Evolutionary conservation across 2,329 filamentous ascomycete species (phyloP).

Genomic region (Hypocreales sp.): DNA sequence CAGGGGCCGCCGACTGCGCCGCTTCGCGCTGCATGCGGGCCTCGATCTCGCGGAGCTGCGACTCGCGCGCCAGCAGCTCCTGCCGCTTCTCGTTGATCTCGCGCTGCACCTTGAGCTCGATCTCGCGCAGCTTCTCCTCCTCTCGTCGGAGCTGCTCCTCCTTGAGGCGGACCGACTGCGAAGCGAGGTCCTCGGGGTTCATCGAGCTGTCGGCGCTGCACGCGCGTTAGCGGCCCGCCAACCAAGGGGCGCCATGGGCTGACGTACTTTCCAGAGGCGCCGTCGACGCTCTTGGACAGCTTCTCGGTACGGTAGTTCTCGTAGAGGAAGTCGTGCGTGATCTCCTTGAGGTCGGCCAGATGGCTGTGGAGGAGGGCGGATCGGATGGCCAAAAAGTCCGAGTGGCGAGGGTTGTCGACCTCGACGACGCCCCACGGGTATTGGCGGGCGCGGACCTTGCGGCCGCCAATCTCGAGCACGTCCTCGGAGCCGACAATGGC

Average conservation of each 20-base stretch:
- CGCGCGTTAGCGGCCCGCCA: slow-evolving; percentile 23
- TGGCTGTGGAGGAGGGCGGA: slow-evolving; percentile 95
- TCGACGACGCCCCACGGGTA: slow-evolving; percentile 99
- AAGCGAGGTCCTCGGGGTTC: slow-evolving; percentile 94
- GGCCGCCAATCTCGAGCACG: slow-evolving; percentile 81
- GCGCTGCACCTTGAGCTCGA: slow-evolving; percentile 98
- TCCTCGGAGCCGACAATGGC: slow-evolving; percentile 98
- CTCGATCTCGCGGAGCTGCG: slow-evolving; percentile 96
- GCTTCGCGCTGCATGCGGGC: slow-evolving; percentile 89
- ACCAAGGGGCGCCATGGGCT: background rate
- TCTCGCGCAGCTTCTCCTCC: slow-evolving; percentile 99
- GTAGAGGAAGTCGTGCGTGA: slow-evolving; percentile 98
- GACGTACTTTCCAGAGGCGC: slow-evolving; percentile 73
- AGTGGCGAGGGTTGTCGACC: slow-evolving; percentile 97
- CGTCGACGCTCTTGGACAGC: slow-evolving; percentile 97
- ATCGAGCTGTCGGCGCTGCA: slow-evolving; percentile 53
- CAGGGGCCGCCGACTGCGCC: slow-evolving; percentile 26
- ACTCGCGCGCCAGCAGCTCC: slow-evolving; percentile 92
- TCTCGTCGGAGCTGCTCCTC: slow-evolving; percentile 97
- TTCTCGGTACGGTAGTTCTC: slow-evolving; percentile 99
- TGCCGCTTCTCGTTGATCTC: slow-evolving; percentile 99
- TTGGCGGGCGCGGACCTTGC: slow-evolving; percentile 83
- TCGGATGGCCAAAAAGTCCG: slow-evolving; percentile 93
- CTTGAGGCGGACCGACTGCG: slow-evolving; percentile 96
- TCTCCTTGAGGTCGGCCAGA: slow-evolving; percentile 96